Evolutionary conservation across 257 asterid genomes (phyloP).

Genomic region (Scutellaria galericulata): DNA sequence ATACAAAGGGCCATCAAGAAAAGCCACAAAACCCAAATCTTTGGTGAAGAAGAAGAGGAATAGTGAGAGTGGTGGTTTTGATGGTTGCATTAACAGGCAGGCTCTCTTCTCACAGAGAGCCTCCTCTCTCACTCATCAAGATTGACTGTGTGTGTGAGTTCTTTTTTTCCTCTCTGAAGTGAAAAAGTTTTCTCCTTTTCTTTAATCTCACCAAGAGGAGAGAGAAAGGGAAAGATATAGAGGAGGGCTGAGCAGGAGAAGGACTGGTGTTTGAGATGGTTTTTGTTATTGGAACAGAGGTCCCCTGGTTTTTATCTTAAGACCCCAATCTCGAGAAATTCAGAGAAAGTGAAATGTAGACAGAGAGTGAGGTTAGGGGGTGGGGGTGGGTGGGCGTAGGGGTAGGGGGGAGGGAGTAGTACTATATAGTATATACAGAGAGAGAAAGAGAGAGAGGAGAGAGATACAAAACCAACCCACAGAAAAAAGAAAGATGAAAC

Average conservation of each 20-base stretch:
- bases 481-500: background rate
- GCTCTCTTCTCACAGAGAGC: conserved; percentile 94
- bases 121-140: conserved; percentile 83
- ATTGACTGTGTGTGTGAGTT: background rate
- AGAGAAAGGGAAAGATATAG: conserved; percentile 6
- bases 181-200: background rate
- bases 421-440: conserved; percentile 6
- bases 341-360: conserved; percentile 59
- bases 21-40: conserved; percentile 20
- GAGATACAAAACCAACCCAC: conserved; percentile 40
- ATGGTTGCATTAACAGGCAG: conserved; percentile 74
- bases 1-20: conserved; percentile 56
- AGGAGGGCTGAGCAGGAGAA: conserved; percentile 27
- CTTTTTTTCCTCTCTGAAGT: background rate
- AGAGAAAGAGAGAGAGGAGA: conserved; percentile 36
- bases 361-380: conserved; percentile 13
- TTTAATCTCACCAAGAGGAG: background rate
- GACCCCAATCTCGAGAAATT: conserved; percentile 57
- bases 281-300: conserved; percentile 44
- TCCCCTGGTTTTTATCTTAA: conserved; percentile 51
- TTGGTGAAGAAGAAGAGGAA: background rate
- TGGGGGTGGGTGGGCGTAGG: background rate
- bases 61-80: conserved; percentile 17
- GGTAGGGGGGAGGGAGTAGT: background rate
- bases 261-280: conserved; percentile 28